phyloP scores from a whole-genome alignment of 2,329 filamentous ascomycete species.

The Sordariomycetes sp. region DNA sequence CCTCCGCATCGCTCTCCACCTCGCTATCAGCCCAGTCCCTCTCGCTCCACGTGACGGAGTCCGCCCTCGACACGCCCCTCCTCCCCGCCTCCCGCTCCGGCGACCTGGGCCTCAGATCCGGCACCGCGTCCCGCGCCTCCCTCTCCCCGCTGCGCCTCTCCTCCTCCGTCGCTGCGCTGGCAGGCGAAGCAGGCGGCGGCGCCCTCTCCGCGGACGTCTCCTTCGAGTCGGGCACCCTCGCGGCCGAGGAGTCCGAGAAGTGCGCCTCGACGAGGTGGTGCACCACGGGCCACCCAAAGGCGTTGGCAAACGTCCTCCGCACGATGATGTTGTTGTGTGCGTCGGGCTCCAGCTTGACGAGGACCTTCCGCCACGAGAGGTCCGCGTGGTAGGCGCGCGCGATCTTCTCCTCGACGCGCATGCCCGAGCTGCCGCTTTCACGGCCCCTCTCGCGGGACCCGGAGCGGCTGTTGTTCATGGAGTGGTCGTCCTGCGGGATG shows the following conservation, averaged over 20 bases:
- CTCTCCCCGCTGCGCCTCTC: constrained; percentile 41
- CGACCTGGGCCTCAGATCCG: not conserved
- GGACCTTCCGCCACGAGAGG: constrained; percentile 89
- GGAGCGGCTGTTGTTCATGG: not conserved
- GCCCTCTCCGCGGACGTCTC: constrained; percentile 59
- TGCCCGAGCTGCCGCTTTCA: constrained; percentile 41
- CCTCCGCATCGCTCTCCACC: constrained; percentile 23
- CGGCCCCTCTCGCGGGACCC: not conserved
- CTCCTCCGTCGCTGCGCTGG: constrained; percentile 42
- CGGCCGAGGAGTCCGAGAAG: constrained; percentile 59
- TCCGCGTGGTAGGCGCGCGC: constrained; percentile 88
- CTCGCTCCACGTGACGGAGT: constrained; percentile 54
- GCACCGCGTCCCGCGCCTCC: constrained; percentile 10
- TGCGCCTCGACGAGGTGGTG: constrained; percentile 93
- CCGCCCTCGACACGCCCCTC: constrained; percentile 17
- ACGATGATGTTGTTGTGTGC: constrained; percentile 99
- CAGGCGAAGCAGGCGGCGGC: not conserved
- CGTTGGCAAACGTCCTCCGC: constrained; percentile 90
- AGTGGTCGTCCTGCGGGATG: not conserved
- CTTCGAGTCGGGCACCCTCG: constrained; percentile 52
- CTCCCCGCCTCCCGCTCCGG: not conserved
- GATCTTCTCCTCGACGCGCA: constrained; percentile 97
- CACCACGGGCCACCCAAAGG: constrained; percentile 93
- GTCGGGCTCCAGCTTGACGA: constrained; percentile 90
- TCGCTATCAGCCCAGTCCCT: constrained; percentile 46